phyloP scores from a whole-genome alignment of 805 yeast species.

The Spathaspora passalidarum region DNA sequence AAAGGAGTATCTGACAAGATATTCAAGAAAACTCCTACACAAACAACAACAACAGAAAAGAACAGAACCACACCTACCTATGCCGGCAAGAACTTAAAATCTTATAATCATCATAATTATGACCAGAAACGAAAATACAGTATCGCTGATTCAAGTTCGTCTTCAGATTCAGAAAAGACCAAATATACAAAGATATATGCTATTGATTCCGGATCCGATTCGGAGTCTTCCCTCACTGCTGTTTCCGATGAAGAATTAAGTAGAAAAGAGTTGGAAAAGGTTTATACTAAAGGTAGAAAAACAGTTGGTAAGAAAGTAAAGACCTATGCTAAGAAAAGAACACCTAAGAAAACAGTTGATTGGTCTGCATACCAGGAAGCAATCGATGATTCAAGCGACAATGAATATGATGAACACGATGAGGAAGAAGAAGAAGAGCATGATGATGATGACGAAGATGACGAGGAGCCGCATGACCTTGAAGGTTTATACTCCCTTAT shows the following conservation, averaged over 20 bases:
- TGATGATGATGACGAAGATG: slow-evolving; percentile 8
- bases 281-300: slow-evolving; percentile 8
- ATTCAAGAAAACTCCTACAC: background rate
- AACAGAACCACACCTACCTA: background rate
- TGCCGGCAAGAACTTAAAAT: slow-evolving; percentile 34
- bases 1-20: slow-evolving; percentile 1
- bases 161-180: slow-evolving; percentile 20
- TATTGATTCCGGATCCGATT: slow-evolving; percentile 17
- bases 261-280: background rate
- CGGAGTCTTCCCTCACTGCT: slow-evolving; percentile 41
- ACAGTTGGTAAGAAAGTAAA: slow-evolving; percentile 9
- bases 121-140: slow-evolving; percentile 28
- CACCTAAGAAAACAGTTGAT: slow-evolving; percentile 22
- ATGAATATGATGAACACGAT: slow-evolving; percentile 14
- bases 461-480: slow-evolving; percentile 10
- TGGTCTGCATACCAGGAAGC: slow-evolving; percentile 11
- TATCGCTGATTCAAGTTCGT: slow-evolving; percentile 28
- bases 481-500: slow-evolving; percentile 23
- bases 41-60: background rate
- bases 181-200: slow-evolving; percentile 3
- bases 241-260: slow-evolving; percentile 21
- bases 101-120: slow-evolving; percentile 16
- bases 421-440: slow-evolving; percentile 13
- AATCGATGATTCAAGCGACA: slow-evolving; percentile 18
- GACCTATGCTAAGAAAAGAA: slow-evolving; percentile 15